A percentile compares a stretch with the other conserved stretches of the same genome.
These are phyloP conservation scores for Carex pumila DNA, from an alignment of 176 grass and related monocot species.

Conservation along the genomic window DNA sequence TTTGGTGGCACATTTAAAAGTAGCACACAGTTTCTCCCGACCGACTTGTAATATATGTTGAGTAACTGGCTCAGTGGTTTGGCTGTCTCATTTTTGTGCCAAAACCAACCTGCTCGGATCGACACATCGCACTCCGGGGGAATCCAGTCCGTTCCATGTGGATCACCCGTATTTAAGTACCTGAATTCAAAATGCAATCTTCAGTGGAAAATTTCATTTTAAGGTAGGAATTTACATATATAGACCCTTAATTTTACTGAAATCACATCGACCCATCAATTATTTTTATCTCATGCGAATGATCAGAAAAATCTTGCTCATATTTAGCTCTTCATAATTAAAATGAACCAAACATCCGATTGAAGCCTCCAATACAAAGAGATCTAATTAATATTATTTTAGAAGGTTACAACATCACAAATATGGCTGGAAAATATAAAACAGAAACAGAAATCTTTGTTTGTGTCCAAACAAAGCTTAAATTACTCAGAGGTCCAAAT, in stretches of 20 bases:
- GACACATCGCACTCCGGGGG: slow-evolving; percentile 96
- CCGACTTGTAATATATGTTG: slow-evolving; percentile 86
- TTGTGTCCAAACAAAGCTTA: neutral
- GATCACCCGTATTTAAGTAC: slow-evolving; percentile 76
- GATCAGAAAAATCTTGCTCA: neutral
- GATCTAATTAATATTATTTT: neutral
- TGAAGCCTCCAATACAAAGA: neutral
- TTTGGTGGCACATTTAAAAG: slow-evolving; percentile 91
- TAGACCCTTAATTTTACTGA: neutral
- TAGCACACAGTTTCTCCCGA: slow-evolving; percentile 92
- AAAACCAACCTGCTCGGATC: slow-evolving; percentile 89
- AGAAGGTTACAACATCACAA: neutral
- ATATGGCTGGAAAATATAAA: neutral
- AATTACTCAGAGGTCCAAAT: neutral
- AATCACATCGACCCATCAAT: neutral
- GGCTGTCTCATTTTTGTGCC: slow-evolving; percentile 88
- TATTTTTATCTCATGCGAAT: neutral
- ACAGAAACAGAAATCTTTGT: neutral
- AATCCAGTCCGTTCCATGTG: slow-evolving; percentile 62
- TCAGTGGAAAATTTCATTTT: neutral
- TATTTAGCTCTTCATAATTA: neutral
- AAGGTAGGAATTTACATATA: neutral
- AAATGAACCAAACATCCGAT: neutral
- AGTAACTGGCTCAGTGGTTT: slow-evolving; percentile 57
- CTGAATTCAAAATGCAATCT: slow-evolving; percentile 25